Conservation (phyloP, 192 early-diverging fungal species). For the Allomyces macrogynus region DNA sequence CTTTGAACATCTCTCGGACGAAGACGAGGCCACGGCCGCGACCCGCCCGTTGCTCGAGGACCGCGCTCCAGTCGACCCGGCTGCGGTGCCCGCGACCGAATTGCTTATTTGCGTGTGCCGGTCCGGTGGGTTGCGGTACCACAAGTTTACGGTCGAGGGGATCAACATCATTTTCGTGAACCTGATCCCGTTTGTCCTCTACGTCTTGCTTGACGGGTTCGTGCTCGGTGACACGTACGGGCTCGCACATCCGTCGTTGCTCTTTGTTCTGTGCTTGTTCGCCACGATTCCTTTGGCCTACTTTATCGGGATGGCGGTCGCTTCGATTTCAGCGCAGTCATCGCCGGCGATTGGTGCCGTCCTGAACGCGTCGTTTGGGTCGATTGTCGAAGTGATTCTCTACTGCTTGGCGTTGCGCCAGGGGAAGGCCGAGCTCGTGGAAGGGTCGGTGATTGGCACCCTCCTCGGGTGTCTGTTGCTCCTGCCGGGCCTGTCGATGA, state of each 20-base stretch:
- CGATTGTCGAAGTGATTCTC: slow-evolving; percentile 86
- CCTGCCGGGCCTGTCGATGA: slow-evolving; percentile 87
- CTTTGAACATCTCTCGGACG: too few relatives aligned
- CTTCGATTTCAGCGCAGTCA: slow-evolving; percentile 89
- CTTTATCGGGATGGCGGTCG: slow-evolving; percentile 91
- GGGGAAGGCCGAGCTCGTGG: slow-evolving; percentile 68
- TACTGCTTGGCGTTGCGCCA: slow-evolving; percentile 73
- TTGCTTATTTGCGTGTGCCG: too few relatives aligned
- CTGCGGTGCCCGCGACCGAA: too few relatives aligned
- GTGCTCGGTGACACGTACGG: slow-evolving; percentile 63
- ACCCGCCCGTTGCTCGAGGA: too few relatives aligned
- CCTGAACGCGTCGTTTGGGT: slow-evolving; percentile 94
- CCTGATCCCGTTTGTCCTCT: slow-evolving; percentile 57
- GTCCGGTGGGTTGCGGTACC: slow-evolving; percentile 60
- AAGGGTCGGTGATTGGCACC: slow-evolving; percentile 81
- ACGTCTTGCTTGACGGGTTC: slow-evolving; percentile 62
- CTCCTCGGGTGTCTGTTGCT: slow-evolving; percentile 71
- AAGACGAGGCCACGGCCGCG: too few relatives aligned
- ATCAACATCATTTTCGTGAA: slow-evolving; percentile 96
- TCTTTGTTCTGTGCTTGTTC: slow-evolving; percentile 44
- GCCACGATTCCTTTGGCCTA: slow-evolving; percentile 82
- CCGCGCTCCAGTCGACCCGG: too few relatives aligned
- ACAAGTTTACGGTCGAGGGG: slow-evolving; percentile 89
- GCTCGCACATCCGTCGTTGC: slow-evolving; percentile 28
- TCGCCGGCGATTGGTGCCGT: slow-evolving; percentile 80